Conservation (phyloP, 768 basidiomycete species). For the Hypholoma fasciculare region DNA sequence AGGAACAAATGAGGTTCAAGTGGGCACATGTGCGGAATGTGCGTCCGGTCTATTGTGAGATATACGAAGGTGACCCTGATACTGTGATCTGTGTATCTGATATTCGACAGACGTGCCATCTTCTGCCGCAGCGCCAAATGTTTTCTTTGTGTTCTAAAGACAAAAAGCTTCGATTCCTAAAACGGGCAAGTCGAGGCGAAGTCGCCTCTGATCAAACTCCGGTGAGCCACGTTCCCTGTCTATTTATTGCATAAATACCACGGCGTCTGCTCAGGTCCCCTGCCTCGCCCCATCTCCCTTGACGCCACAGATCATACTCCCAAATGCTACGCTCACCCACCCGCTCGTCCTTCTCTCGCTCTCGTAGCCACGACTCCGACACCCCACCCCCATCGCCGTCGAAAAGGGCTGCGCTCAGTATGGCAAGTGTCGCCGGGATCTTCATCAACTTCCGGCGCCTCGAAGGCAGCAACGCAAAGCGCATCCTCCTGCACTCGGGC, state of each 20-base stretch:
- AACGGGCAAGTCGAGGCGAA: neutral
- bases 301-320: neutral
- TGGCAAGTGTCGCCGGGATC: conserved; percentile 50
- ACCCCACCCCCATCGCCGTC: conserved; percentile 7
- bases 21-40: no score
- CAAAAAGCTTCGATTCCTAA: conserved; percentile 2
- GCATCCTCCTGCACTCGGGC: conserved; percentile 34
- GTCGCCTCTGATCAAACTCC: conserved; percentile 2
- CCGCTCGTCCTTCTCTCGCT: conserved; percentile 12
- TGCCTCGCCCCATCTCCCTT: neutral
- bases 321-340: conserved; percentile 17
- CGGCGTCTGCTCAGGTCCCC: neutral
- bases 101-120: no score
- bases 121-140: no score
- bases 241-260: conserved; percentile 1
- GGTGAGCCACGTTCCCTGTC: neutral
- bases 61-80: no score
- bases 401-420: conserved; percentile 25
- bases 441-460: conserved; percentile 54
- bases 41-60: no score
- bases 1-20: no score
- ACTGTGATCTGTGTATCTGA: no score
- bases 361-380: conserved; percentile 5
- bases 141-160: neutral
- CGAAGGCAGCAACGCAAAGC: conserved; percentile 21